These are phyloP conservation scores for Metarhizium rileyi DNA, from an alignment of 2,329 filamentous ascomycete genomes.

Conservation along the genomic window DNA sequence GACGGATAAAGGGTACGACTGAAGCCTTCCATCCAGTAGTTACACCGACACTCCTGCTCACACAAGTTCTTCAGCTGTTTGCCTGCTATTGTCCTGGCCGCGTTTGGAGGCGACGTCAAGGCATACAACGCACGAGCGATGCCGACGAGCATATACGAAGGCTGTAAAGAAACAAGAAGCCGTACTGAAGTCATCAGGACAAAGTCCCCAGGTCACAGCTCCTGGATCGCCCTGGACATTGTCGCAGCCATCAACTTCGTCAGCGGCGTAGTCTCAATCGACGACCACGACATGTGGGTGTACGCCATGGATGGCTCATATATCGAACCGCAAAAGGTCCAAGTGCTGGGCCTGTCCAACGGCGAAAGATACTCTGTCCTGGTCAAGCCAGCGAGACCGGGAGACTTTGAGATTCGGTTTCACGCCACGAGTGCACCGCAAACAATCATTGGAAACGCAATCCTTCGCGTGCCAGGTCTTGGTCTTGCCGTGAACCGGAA, in stretches of 20 bases:
- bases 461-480: slow-evolving; percentile 26
- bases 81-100: slow-evolving; percentile 30
- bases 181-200: slow-evolving; percentile 31
- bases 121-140: slow-evolving; percentile 21
- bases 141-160: slow-evolving; percentile 32
- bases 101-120: slow-evolving; percentile 18
- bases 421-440: slow-evolving; percentile 40
- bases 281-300: slow-evolving; percentile 42
- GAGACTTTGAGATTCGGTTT: slow-evolving; percentile 45
- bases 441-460: slow-evolving; percentile 42
- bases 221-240: slow-evolving; percentile 45
- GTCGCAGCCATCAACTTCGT: slow-evolving; percentile 40
- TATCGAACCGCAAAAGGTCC: slow-evolving; percentile 39
- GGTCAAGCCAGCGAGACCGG: slow-evolving; percentile 21
- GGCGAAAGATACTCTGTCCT: slow-evolving; percentile 44
- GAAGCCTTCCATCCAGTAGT: neutral
- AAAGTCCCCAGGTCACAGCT: slow-evolving; percentile 9
- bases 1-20: slow-evolving; percentile 32
- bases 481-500: neutral
- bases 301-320: slow-evolving; percentile 46
- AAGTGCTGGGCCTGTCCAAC: slow-evolving; percentile 37
- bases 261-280: slow-evolving; percentile 36
- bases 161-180: slow-evolving; percentile 37
- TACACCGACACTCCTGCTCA: neutral
- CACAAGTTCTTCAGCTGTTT: slow-evolving; percentile 23